These are phyloP conservation scores for Raphidocelis subcapitata DNA, from an alignment of 139 green algal species.

Conservation along the genomic window DNA sequence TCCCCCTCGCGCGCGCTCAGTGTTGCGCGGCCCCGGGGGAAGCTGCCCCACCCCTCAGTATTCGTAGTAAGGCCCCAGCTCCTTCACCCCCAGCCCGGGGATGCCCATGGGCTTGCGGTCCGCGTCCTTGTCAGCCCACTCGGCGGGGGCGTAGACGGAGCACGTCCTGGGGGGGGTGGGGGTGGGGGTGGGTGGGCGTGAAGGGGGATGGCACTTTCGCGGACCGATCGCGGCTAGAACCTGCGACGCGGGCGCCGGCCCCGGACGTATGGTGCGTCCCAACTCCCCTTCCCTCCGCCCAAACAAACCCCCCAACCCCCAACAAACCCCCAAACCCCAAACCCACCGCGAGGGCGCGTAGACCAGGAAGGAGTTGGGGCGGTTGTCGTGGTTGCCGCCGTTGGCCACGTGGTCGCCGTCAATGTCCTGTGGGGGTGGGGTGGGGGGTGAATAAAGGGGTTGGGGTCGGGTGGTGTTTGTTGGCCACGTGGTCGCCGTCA, in stretches of 20 bases:
- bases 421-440: not conserved
- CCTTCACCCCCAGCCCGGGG: constrained; percentile 84
- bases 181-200: no score
- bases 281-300: not conserved
- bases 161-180: constrained; percentile 69
- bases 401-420: no score
- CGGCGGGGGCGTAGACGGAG: constrained; percentile 82
- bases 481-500: constrained; percentile 34
- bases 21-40: no score
- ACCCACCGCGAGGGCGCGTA: constrained; percentile 73
- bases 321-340: no score
- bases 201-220: constrained; percentile 60
- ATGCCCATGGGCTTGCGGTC: constrained; percentile 71
- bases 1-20: no score
- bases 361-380: constrained; percentile 71
- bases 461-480: constrained; percentile 5
- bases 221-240: not conserved
- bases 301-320: no score
- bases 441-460: not conserved
- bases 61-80: constrained; percentile 65
- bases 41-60: no score
- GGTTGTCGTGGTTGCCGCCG: constrained; percentile 51
- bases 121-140: constrained; percentile 67
- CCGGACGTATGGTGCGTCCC: not conserved
- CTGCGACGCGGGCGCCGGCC: not conserved